Percentiles rank a stretch among this genome's conserved stretches.
These are phyloP conservation scores for Lachnellula willkommii DNA, from an alignment of 2,329 filamentous ascomycete genomes.

Conservation along the genomic window DNA sequence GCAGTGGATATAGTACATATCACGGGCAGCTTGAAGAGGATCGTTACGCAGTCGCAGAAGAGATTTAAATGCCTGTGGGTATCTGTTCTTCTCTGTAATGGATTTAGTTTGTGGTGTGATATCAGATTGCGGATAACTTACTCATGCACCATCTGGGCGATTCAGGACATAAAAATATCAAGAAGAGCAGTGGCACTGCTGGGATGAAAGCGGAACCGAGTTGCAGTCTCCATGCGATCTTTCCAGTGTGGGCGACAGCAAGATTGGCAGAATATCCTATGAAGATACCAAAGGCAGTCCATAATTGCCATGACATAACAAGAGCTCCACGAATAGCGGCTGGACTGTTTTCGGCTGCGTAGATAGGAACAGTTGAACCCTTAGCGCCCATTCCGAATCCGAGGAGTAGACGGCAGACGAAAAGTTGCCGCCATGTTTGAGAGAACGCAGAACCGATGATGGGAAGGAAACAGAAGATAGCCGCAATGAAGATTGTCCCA, in stretches of 20 bases:
- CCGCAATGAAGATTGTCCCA: slow-evolving; percentile 59
- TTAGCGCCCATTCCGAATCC: slow-evolving; percentile 60
- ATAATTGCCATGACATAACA: slow-evolving; percentile 49
- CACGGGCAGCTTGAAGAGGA: slow-evolving; percentile 54
- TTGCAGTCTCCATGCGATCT: slow-evolving; percentile 58
- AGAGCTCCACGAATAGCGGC: slow-evolving; percentile 48
- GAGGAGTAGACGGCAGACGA: slow-evolving; percentile 51
- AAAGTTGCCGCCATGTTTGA: slow-evolving; percentile 54
- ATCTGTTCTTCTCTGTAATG: slow-evolving; percentile 44
- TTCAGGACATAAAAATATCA: slow-evolving; percentile 58
- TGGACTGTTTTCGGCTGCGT: slow-evolving; percentile 51
- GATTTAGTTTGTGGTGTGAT: slow-evolving; percentile 1
- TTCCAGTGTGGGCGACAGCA: slow-evolving; percentile 53
- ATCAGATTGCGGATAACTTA: slow-evolving; percentile 6
- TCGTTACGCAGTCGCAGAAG: slow-evolving; percentile 53
- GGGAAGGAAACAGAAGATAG: slow-evolving; percentile 56
- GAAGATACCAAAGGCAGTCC: slow-evolving; percentile 61
- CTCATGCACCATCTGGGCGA: slow-evolving; percentile 62
- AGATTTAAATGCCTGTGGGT: slow-evolving; percentile 50
- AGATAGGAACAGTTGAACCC: slow-evolving; percentile 45
- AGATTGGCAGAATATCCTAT: slow-evolving; percentile 62
- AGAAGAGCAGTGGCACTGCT: slow-evolving; percentile 53
- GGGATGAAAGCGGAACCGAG: slow-evolving; percentile 61
- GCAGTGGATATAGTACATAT: slow-evolving; percentile 55
- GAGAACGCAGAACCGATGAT: slow-evolving; percentile 55